phyloP scores from a whole-genome alignment of 148 eudicot genomes.

The Vaccinium vitisidaea region DNA sequence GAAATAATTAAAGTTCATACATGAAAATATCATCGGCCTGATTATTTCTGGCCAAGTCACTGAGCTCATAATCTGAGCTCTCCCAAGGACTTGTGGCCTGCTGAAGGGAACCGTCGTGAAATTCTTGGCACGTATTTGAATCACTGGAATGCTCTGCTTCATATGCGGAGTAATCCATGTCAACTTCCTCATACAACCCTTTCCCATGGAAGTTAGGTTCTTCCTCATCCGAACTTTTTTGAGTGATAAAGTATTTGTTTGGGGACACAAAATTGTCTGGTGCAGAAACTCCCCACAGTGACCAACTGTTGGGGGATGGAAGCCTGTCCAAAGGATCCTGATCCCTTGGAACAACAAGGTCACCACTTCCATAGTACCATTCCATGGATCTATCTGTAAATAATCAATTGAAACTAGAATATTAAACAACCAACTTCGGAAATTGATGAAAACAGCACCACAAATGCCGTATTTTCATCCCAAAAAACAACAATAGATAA shows the following conservation, averaged over 20 bases:
- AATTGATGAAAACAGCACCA: neutral
- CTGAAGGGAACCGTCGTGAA: conserved; percentile 25
- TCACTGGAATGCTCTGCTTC: conserved; percentile 29
- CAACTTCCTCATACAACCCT: conserved; percentile 30
- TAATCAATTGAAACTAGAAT: neutral
- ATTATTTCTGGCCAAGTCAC: conserved; percentile 32
- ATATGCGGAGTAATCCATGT: conserved; percentile 20
- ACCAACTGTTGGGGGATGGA: conserved; percentile 61
- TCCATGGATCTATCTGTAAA: conserved; percentile 48
- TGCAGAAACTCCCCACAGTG: conserved; percentile 46
- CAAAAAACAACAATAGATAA: neutral
- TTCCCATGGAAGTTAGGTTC: conserved; percentile 24
- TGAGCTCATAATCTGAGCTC: conserved; percentile 36
- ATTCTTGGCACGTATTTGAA: conserved; percentile 27
- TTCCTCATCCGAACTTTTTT: conserved; percentile 15
- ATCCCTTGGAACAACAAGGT: conserved; percentile 52
- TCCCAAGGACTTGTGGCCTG: conserved; percentile 25
- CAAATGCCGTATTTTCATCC: neutral
- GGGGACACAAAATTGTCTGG: conserved; percentile 36
- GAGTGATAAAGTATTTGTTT: conserved; percentile 25
- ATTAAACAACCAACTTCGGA: neutral
- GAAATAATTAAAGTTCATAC: conserved; percentile 44
- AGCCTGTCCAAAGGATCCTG: conserved; percentile 48
- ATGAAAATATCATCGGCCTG: conserved; percentile 61
- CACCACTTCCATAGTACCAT: conserved; percentile 56